Evolutionary conservation across 345 rosid genomes (phyloP).

Genomic region (Brassica rapa): DNA sequence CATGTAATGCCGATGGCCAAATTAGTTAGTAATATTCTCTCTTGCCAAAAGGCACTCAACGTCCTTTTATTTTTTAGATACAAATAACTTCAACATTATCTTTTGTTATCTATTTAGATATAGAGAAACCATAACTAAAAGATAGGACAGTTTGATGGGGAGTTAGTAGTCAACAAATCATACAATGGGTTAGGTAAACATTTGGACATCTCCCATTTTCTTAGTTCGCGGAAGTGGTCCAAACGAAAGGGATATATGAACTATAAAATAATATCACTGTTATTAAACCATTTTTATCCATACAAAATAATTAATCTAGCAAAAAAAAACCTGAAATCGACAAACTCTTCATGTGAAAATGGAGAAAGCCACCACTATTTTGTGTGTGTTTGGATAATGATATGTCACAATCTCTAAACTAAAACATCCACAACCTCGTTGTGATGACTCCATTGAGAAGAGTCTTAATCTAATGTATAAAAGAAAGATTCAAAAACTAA

Average conservation of each 20-base stretch:
- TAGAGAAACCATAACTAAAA: not conserved
- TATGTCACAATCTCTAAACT: not conserved
- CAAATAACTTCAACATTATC: not conserved
- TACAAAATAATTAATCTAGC: not conserved
- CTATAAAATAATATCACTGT: constrained; percentile 15
- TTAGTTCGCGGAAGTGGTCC: constrained; percentile 23
- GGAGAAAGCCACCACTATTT: not conserved
- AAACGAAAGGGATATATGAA: constrained; percentile 29
- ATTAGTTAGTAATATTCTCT: not conserved
- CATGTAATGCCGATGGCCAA: constrained; percentile 1
- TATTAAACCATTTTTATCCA: not conserved
- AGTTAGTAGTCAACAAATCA: constrained; percentile 26
- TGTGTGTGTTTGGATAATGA: not conserved
- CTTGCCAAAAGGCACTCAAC: not conserved
- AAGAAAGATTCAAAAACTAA: not conserved
- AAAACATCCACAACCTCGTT: not conserved
- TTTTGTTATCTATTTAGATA: not conserved
- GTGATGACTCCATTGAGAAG: not conserved
- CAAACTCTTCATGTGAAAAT: not conserved
- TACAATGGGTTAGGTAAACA: constrained; percentile 34
- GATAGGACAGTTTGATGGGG: not conserved
- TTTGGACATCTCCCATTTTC: constrained; percentile 12
- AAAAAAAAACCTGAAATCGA: constrained; percentile 1
- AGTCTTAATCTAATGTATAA: not conserved
- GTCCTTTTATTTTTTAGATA: not conserved